A percentile compares a stretch with the other conserved stretches of the same genome.
Conservation (phyloP, 768 basidiomycete species). For the Pulveroboletus frians region DNA sequence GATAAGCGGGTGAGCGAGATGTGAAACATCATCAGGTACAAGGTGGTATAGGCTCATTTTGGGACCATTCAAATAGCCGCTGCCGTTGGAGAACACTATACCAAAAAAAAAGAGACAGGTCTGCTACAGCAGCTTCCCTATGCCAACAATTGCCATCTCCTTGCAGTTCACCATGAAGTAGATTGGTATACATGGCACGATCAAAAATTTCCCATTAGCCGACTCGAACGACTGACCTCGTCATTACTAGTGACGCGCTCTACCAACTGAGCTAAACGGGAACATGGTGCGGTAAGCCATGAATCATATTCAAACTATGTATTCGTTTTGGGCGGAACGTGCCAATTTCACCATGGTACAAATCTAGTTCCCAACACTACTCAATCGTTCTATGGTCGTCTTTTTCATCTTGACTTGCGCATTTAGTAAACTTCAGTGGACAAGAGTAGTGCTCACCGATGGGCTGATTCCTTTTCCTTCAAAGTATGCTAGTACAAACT, state of each 20-base stretch:
- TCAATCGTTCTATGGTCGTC: constrained; percentile 21
- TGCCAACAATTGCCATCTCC: neutral
- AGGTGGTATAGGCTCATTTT: constrained; percentile 3
- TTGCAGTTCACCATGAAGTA: no score
- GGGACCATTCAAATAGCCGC: neutral
- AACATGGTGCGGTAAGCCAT: neutral
- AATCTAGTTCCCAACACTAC: constrained; percentile 16
- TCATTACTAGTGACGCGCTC: constrained; percentile 71
- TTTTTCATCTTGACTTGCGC: constrained; percentile 26
- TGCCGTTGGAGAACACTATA: neutral
- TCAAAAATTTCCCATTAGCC: constrained; percentile 40
- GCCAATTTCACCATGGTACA: neutral
- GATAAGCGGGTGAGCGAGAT: constrained; percentile 7
- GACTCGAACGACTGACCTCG: constrained; percentile 65
- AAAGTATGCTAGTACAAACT: constrained; percentile 73
- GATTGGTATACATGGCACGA: neutral
- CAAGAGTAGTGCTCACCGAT: constrained; percentile 41
- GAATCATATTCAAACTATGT: no score
- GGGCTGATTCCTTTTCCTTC: constrained; percentile 67
- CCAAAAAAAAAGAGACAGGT: neutral
- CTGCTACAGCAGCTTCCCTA: neutral
- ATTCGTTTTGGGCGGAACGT: no score
- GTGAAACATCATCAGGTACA: constrained; percentile 11
- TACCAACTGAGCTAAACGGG: constrained; percentile 44
- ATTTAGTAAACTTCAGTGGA: neutral